A percentile compares a stretch with the other conserved stretches of the same genome.
These are phyloP conservation scores for Blepharisma stoltei DNA, from an alignment of 73 alveolate species.

Conservation along the genomic window DNA sequence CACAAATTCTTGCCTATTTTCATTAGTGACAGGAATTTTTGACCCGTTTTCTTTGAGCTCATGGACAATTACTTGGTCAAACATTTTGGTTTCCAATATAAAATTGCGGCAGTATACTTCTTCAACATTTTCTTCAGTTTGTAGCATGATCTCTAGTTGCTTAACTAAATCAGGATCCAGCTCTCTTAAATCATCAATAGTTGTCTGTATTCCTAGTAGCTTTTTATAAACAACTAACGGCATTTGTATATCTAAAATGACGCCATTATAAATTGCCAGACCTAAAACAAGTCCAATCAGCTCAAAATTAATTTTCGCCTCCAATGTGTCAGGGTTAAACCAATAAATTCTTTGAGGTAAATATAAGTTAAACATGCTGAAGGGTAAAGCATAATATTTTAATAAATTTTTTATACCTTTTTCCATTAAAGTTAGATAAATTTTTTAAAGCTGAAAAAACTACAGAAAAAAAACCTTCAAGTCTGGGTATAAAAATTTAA, in stretches of 20 bases:
- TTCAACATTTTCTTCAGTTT: slow-evolving; percentile 72
- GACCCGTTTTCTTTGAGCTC: slow-evolving; percentile 85
- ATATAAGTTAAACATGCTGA: slow-evolving; percentile 69
- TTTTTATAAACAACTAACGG: slow-evolving; percentile 90
- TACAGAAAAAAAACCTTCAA: background rate
- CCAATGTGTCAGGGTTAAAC: slow-evolving; percentile 92
- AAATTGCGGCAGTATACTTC: slow-evolving; percentile 57
- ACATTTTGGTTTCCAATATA: slow-evolving; percentile 65
- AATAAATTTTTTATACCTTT: slow-evolving; percentile 31
- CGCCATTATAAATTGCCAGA: slow-evolving; percentile 88
- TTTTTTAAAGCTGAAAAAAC: background rate
- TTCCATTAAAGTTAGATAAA: too few species aligned
- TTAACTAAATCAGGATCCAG: slow-evolving; percentile 55
- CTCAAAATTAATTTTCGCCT: slow-evolving; percentile 84
- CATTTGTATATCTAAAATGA: slow-evolving; percentile 84
- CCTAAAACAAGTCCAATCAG: slow-evolving; percentile 93
- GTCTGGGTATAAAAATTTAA: background rate
- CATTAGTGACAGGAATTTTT: slow-evolving; percentile 72
- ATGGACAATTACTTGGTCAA: slow-evolving; percentile 65
- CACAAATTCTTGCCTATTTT: slow-evolving; percentile 86
- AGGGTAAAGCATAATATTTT: slow-evolving; percentile 68
- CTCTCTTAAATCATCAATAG: slow-evolving; percentile 75
- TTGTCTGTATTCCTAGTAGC: slow-evolving; percentile 60
- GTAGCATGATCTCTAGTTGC: slow-evolving; percentile 30
- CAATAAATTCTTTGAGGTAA: slow-evolving; percentile 77